These are phyloP conservation scores for Scytalidium lignicola DNA, from an alignment of 2,329 filamentous ascomycete genomes.

Conservation along the genomic window DNA sequence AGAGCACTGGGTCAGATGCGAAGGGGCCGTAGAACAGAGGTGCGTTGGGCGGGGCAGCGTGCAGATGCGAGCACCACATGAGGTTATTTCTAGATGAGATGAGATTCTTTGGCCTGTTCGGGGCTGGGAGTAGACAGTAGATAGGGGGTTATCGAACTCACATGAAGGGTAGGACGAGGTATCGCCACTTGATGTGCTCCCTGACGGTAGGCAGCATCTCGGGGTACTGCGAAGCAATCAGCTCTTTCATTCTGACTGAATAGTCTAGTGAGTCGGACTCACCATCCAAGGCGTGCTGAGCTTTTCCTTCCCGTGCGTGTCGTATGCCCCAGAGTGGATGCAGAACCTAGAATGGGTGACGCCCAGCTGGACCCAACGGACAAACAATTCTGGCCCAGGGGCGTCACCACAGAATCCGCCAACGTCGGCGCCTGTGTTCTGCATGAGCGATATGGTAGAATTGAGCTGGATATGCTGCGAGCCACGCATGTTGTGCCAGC, in stretches of 20 bases:
- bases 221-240: not conserved
- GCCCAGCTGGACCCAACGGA: not conserved
- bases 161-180: not conserved
- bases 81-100: not conserved
- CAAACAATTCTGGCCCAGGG: not conserved
- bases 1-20: not conserved
- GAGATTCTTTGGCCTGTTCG: not conserved
- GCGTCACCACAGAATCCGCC: not conserved
- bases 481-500: not conserved
- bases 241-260: not conserved
- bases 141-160: not conserved
- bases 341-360: not conserved
- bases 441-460: not conserved
- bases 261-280: not conserved
- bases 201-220: not conserved
- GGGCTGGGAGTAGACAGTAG: not conserved
- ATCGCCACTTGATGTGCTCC: not conserved
- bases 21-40: not conserved
- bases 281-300: not conserved
- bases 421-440: not conserved
- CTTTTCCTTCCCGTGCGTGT: not conserved
- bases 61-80: not conserved
- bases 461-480: not conserved
- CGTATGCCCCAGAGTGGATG: not conserved
- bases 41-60: not conserved